phyloP scores from a whole-genome alignment of 148 eudicot genomes.

The Gaultheria prostrata region DNA sequence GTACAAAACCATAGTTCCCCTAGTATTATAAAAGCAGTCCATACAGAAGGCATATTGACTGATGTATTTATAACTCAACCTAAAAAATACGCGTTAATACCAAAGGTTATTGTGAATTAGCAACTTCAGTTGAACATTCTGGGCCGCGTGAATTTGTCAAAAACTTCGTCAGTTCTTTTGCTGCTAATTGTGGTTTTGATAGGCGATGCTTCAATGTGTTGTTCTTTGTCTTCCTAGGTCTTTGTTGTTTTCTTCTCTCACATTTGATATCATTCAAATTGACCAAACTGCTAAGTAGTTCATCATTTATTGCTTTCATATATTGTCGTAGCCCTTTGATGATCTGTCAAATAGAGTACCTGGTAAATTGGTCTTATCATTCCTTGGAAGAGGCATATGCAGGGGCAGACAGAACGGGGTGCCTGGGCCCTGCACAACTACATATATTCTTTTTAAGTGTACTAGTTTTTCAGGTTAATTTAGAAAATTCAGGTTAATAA shows the following conservation, averaged over 20 bases:
- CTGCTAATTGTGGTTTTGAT: background rate
- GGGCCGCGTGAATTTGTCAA: background rate
- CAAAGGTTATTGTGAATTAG: background rate
- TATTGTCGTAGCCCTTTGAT: background rate
- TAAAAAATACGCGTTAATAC: background rate
- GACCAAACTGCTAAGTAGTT: background rate
- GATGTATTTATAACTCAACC: too few species aligned
- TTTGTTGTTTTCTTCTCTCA: background rate
- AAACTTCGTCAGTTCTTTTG: background rate
- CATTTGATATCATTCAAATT: background rate
- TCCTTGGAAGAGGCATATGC: background rate
- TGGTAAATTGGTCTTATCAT: background rate
- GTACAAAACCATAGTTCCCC: background rate
- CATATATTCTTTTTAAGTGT: too few species aligned
- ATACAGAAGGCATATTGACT: background rate
- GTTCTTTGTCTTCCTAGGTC: background rate
- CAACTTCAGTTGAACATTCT: background rate
- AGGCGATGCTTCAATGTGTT: background rate
- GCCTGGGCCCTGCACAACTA: too few species aligned
- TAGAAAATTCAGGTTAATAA: too few species aligned
- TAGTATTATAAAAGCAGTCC: background rate
- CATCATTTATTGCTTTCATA: background rate
- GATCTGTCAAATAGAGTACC: background rate
- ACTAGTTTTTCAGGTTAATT: too few species aligned
- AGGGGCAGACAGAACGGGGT: too few species aligned